These are phyloP conservation scores for Phytophthora sansomeana DNA, from an alignment of 352 stramenopile species.

Conservation along the genomic window DNA sequence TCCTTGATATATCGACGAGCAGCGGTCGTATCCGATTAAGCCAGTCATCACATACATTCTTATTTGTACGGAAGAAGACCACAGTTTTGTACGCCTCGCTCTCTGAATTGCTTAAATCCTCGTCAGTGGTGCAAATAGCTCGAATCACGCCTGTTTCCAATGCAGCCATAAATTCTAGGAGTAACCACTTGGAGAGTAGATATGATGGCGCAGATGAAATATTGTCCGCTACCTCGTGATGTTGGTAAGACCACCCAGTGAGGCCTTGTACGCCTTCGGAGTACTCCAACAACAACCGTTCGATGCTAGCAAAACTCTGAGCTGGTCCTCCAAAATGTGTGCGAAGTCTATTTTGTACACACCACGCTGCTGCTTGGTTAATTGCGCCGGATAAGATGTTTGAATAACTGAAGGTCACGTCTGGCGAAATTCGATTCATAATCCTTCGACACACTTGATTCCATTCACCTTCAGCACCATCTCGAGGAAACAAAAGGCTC, in stretches of 20 bases:
- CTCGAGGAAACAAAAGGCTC: slow-evolving; percentile 36
- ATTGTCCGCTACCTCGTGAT: not conserved
- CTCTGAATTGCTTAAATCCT: slow-evolving; percentile 43
- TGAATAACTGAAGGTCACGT: slow-evolving; percentile 20
- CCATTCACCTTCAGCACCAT: slow-evolving; percentile 47
- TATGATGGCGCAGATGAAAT: not conserved
- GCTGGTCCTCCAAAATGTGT: slow-evolving; percentile 80
- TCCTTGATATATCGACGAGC: slow-evolving; percentile 53
- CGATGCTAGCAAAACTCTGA: slow-evolving; percentile 81
- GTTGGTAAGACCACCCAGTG: slow-evolving; percentile 11
- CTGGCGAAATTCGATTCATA: slow-evolving; percentile 9
- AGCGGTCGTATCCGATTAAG: slow-evolving; percentile 66
- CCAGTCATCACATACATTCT: slow-evolving; percentile 77
- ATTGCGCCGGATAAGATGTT: slow-evolving; percentile 43
- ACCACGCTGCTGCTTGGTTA: slow-evolving; percentile 70
- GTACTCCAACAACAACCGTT: slow-evolving; percentile 64
- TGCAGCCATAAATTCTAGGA: slow-evolving; percentile 64
- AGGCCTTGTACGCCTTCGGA: slow-evolving; percentile 14
- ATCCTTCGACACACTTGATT: slow-evolving; percentile 40
- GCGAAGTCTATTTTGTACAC: slow-evolving; percentile 73
- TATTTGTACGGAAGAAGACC: slow-evolving; percentile 74
- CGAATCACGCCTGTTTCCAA: slow-evolving; percentile 59
- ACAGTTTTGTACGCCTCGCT: slow-evolving; percentile 53
- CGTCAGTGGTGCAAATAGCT: slow-evolving; percentile 24
- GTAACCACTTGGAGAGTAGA: slow-evolving; percentile 44